Percentiles rank a stretch among this genome's conserved stretches.
These are phyloP conservation scores for Corrigiola litoralis DNA, from an alignment of 179 eudicot genomes.

Conservation along the genomic window DNA sequence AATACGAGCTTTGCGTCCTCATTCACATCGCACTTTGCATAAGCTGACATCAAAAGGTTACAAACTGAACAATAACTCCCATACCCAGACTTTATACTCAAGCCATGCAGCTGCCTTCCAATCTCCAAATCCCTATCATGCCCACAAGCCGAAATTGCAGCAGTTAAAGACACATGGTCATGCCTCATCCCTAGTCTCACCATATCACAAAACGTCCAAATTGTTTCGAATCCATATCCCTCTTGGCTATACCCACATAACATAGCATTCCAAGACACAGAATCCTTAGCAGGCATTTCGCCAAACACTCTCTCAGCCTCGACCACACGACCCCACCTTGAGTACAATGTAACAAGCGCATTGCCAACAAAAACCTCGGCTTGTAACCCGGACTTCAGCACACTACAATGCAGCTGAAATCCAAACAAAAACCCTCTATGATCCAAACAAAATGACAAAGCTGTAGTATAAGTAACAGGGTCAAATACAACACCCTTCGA, in stretches of 20 bases:
- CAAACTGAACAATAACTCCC: slow-evolving; percentile 44
- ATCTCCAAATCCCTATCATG: slow-evolving; percentile 46
- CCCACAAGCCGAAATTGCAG: slow-evolving; percentile 74
- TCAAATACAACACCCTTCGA: slow-evolving; percentile 54
- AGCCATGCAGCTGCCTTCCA: slow-evolving; percentile 58
- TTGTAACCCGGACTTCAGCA: slow-evolving; percentile 47
- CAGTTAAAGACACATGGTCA: slow-evolving; percentile 71
- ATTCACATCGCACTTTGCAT: slow-evolving; percentile 56
- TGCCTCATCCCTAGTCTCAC: slow-evolving; percentile 45
- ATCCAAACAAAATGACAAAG: slow-evolving; percentile 58
- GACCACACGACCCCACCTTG: slow-evolving; percentile 49
- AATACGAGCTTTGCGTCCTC: slow-evolving; percentile 60
- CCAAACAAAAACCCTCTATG: slow-evolving; percentile 55
- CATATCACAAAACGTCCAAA: slow-evolving; percentile 57
- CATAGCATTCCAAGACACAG: slow-evolving; percentile 88
- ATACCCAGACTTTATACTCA: slow-evolving; percentile 57
- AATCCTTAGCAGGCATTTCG: slow-evolving; percentile 66
- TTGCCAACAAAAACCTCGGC: slow-evolving; percentile 63
- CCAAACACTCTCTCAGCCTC: slow-evolving; percentile 72
- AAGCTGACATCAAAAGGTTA: slow-evolving; percentile 72
- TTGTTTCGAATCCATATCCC: slow-evolving; percentile 56
- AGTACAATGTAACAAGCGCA: slow-evolving; percentile 78
- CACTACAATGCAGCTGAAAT: slow-evolving; percentile 53
- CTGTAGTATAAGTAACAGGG: slow-evolving; percentile 59
- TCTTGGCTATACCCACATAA: slow-evolving; percentile 76